Percentiles rank a stretch among this genome's conserved stretches.
Evolutionary conservation across 73 alveolate species (phyloP).

Genomic region (Effrenium voratum): DNA sequence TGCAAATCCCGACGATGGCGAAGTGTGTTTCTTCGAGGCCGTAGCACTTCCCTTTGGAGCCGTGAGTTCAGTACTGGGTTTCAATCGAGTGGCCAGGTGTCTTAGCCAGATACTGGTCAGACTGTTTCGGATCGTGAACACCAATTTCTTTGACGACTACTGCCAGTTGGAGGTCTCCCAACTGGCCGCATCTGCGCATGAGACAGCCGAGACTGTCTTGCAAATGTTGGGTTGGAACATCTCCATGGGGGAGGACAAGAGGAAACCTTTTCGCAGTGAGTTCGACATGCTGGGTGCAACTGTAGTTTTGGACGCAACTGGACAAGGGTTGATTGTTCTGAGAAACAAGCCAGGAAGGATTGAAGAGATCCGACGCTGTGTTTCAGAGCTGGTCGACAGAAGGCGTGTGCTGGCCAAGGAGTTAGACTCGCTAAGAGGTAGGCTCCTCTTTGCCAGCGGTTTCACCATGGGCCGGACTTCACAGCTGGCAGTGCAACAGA

Average conservation of each 20-base stretch:
- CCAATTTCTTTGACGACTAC: background rate
- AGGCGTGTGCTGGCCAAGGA: too few relatives aligned
- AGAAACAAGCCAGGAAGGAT: too few relatives aligned
- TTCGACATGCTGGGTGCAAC: constrained; percentile 30
- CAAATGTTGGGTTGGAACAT: background rate
- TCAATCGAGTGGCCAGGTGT: background rate
- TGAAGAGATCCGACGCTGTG: too few relatives aligned
- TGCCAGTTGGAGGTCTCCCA: background rate
- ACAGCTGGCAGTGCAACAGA: too few relatives aligned
- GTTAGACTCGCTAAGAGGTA: too few relatives aligned
- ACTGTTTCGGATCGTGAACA: background rate
- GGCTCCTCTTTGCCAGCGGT: too few relatives aligned
- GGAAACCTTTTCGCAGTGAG: background rate
- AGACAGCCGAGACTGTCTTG: background rate
- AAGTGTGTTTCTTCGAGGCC: background rate
- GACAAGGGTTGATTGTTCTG: too few relatives aligned
- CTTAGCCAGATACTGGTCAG: background rate
- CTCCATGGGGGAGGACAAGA: constrained; percentile 1
- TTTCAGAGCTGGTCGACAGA: too few relatives aligned
- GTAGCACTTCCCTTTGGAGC: constrained; percentile 47
- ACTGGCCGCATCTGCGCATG: background rate
- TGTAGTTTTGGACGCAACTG: background rate
- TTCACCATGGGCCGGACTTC: too few relatives aligned
- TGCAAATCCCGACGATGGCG: background rate
- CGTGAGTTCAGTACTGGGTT: background rate